Base-by-base conservation (phyloP, 2,329 filamentous ascomycete genomes). In the Talaromyces pinophilus region DNA sequence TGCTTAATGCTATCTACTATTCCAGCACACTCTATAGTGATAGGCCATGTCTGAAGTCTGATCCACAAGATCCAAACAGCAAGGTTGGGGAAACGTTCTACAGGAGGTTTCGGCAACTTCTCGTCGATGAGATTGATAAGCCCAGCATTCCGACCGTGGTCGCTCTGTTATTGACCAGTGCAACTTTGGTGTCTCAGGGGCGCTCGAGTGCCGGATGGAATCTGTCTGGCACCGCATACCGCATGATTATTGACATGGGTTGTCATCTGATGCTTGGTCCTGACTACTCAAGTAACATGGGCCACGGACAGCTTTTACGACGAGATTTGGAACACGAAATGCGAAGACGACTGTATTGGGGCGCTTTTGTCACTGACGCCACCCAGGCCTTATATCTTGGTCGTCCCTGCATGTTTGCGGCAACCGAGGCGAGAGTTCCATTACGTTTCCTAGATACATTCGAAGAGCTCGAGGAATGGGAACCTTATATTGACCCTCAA, bases 201-300 rank as follows among this genome's bases (percentile, higher is more conserved):
- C 72, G 71, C n/a, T 71, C 71, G 1, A 79, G 75, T 55, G 77
- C 77, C 25, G 76, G 74, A 0, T 79, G 78, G 78, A 74, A 70
- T 66, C 59, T 78, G 13, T 78, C 72, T 7, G 78, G 77, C 11
- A 78, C 72, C 2, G 78, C 76, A 6, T 78, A 78, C 68, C 75
- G 76, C n/a, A 80, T 80, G 77, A 74, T 79, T 8, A 75, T 78
- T 7, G 77, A 80, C 61, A 64, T 80, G 22, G 78, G 42, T 3
- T 44, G 42, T 4, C 42, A 44, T 19, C 42, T 44, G 8, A 44
- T 44, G 42, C 42, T 44, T n/a, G 42, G 42, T 3, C 42, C 42
- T 7, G 42, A 44, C n/a, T 44, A 44, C 10, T 44, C 42, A n/a
- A 44, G 42, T 44, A 44, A 44, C 42, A 44, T 44, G 42, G 42